Base-by-base conservation (phyloP, 2,329 filamentous ascomycete species). In the Colletotrichum noveboracense region DNA sequence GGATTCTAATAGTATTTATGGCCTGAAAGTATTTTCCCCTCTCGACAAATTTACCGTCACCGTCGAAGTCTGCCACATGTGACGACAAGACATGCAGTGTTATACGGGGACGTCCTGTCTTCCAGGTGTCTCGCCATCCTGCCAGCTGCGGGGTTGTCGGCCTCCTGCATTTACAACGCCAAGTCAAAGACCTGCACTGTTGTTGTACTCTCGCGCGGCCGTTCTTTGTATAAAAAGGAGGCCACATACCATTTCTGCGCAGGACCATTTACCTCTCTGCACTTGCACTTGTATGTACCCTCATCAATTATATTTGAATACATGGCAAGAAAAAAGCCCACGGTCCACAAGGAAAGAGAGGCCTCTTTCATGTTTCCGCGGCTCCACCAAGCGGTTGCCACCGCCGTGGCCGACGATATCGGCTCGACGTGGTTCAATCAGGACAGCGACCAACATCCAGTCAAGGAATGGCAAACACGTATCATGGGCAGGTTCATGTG, bases 401-500 rank as follows among this genome's bases (percentile, higher is more conserved):
- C 56, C 13, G 76, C 73, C 16, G 75, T 78, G 5, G 68, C 66
- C 16, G 48, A 30, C 13, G 30, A 74, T 9, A 26, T 73, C 26
- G 32, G 66, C 26, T 36, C n/a, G 14, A 26, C 55, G n/a, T 69
- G 71, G 71, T 84, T 85, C 75, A 76, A 82, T 36, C 48, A 56
- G 0, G 79, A 80, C 16, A 75, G 78, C 32, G 70, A 79, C 0
- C 7, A 67, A 5, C n/a, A 30, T 3, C 72, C n/a, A 21, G 73
- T 74, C 6, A 61, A 82, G 9, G 10, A 70, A 7, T 79, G 83
- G 62, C 78, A 80, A 12, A 83, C 81, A 26, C 72, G 79, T 43
- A 75, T 85, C 21, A 84, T 82, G 81, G 84, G 84, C 1, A 64
- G 58, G 3, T 86, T 86, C 71, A 9, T 6, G 10, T 86, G 85